These are phyloP conservation scores for Suhomyces ambrosiae DNA, from an alignment of 1,139 yeast genomes.

Conservation along the genomic window DNA sequence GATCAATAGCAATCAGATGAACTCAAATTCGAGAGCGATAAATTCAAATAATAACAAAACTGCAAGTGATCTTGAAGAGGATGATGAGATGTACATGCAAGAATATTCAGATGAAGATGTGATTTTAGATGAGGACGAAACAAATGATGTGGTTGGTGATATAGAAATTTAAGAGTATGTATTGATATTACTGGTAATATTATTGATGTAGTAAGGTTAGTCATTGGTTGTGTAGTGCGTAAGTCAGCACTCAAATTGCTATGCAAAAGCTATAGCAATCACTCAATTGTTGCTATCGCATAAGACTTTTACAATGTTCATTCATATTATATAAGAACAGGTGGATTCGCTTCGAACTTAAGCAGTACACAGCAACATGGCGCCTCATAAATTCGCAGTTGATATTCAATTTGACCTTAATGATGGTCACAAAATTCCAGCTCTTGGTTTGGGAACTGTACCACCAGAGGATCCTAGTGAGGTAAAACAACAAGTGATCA, in stretches of 20 bases:
- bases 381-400: conserved; percentile 20
- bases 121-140: conserved; percentile 32
- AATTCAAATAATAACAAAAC: conserved; percentile 22
- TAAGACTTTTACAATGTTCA: too few species aligned
- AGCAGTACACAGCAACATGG: conserved; percentile 4
- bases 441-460: conserved; percentile 44
- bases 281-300: too few species aligned
- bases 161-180: conserved; percentile 38
- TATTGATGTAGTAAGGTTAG: too few species aligned
- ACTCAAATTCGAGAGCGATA: conserved; percentile 16
- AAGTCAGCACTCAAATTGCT: too few species aligned
- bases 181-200: too few species aligned
- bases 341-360: not conserved
- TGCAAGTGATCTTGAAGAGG: conserved; percentile 22
- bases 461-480: conserved; percentile 36
- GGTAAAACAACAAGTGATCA: conserved; percentile 38
- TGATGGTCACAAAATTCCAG: conserved; percentile 39
- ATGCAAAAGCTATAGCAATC: too few species aligned
- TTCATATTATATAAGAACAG: too few species aligned
- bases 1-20: conserved; percentile 25
- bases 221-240: too few species aligned
- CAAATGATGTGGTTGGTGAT: conserved; percentile 39
- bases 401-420: conserved; percentile 30
- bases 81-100: conserved; percentile 24
- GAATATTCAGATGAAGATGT: conserved; percentile 34